Evolutionary conservation across 176 grass and related monocot genomes (phyloP), one percentile per base, ranked within the genome.

Genomic region (Aegilops longissima): DNA sequence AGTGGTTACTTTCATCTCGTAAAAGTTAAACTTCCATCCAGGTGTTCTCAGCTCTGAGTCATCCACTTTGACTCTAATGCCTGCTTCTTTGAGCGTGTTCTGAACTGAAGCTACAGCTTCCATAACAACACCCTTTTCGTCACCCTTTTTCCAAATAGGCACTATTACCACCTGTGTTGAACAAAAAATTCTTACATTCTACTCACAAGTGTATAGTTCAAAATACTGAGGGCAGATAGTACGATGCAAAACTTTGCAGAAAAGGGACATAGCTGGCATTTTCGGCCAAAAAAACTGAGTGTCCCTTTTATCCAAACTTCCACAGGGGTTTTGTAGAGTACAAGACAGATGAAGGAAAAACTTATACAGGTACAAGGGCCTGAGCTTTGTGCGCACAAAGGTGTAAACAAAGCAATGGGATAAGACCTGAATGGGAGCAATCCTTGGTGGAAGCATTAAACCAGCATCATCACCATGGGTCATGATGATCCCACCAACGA

Each of bases 401-500:
- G 66, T 66, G 54, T 70, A 89, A 65, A 42, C 21, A 36, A 73
- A 71, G 16, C 36, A 52, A 70, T 4, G 27, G 65, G 17, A 36
- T 73, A 81, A 81, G 70, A 98, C 97, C 88, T 98, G 97, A 89
- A 98, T 94, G 45, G 97, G 97, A 49, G 97, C 97, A 87, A 96
- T 88, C 73, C 92, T 93, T 34, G 97, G 97, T 61, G 97, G 97
- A 94, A 98, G 97, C 92, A 98, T 90, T 87, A 98, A 77, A 81
- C 97, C 94, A 61, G 97, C 67, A 90, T 96, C 97, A 92, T 98
- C 97, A 80, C 94, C 94, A 86, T 96, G 97, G 34, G 94, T 96
- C 97, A 98, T 98, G 65, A 98, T 94, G 77, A 98, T 96, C 38
- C 94, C 97, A 65, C 97, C 97, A 84, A 98, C 88, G 64, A 98